Conservation (phyloP, 2,329 filamentous ascomycete genomes). For the Chrysoporthe puriensis region DNA sequence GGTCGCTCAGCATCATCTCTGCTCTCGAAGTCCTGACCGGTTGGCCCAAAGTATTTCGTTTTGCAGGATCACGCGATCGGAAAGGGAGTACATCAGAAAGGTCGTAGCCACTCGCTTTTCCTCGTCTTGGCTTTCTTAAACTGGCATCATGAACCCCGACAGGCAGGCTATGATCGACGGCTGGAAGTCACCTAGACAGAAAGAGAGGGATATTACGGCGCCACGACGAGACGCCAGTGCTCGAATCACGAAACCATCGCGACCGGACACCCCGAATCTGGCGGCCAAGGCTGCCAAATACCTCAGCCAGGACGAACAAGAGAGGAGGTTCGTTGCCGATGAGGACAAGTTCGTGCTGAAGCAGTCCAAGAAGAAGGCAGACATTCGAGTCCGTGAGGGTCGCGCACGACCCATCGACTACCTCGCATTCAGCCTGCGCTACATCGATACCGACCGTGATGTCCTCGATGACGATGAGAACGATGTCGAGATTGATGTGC, state of each 20-base stretch:
- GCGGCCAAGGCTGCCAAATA: conserved; percentile 44
- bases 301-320: conserved; percentile 77
- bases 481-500: conserved; percentile 73
- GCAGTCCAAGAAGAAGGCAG: conserved; percentile 97
- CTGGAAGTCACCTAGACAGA: conserved; percentile 42
- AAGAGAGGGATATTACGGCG: conserved; percentile 54
- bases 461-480: conserved; percentile 83
- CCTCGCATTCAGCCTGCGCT: conserved; percentile 86
- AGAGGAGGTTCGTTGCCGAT: conserved; percentile 83
- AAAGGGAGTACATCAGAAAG: no score
- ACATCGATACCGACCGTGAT: conserved; percentile 83
- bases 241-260: conserved; percentile 59
- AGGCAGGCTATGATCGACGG: conserved; percentile 59
- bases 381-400: conserved; percentile 88
- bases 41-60: background rate
- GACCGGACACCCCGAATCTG: conserved; percentile 37
- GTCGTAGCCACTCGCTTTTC: no score
- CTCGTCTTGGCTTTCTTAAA: no score
- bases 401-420: conserved; percentile 92
- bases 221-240: conserved; percentile 59
- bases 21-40: no score
- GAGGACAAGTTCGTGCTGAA: conserved; percentile 96
- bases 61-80: background rate
- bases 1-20: no score
- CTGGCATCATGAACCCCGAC: conserved; percentile 54